These are phyloP conservation scores for Macrolepiota fuliginosa DNA, from an alignment of 768 basidiomycete species.

Conservation along the genomic window DNA sequence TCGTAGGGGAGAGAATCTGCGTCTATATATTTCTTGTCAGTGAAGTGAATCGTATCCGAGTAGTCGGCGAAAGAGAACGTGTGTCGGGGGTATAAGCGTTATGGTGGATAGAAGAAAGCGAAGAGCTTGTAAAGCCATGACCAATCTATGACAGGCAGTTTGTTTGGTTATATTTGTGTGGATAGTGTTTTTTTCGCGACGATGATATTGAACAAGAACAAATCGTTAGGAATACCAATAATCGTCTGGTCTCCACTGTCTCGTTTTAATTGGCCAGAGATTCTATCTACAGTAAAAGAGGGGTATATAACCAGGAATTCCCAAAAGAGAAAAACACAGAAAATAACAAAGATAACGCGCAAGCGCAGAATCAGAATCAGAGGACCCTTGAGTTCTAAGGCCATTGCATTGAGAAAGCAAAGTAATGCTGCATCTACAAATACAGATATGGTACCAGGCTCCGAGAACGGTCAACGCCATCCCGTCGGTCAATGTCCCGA, in stretches of 20 bases:
- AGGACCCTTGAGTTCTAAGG: conserved; percentile 3
- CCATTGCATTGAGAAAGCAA: conserved; percentile 9
- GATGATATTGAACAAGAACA: not conserved
- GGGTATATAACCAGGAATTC: not conserved
- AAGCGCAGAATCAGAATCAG: not conserved
- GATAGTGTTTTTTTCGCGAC: not conserved
- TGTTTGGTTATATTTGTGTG: conserved; percentile 5
- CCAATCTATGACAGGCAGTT: not conserved
- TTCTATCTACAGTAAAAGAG: not conserved
- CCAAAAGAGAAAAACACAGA: not conserved
- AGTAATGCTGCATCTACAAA: conserved; percentile 14
- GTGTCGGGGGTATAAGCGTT: not conserved
- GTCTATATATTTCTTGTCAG: not conserved
- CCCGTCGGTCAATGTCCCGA: conserved; percentile 1
- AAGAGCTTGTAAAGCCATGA: not conserved
- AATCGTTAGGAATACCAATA: not conserved
- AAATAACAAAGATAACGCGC: not conserved
- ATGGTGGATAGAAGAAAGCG: not conserved
- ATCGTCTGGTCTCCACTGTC: not conserved
- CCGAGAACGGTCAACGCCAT: conserved; percentile 3
- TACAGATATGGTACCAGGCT: conserved; percentile 10
- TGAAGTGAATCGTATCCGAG: not conserved
- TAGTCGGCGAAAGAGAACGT: not conserved
- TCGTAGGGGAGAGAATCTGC: conserved; percentile 17
- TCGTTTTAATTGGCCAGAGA: not conserved